Percentiles rank a stretch among this genome's conserved stretches.
Evolutionary conservation across 345 rosid species (phyloP).

Genomic region (Sisymbrium irio): DNA sequence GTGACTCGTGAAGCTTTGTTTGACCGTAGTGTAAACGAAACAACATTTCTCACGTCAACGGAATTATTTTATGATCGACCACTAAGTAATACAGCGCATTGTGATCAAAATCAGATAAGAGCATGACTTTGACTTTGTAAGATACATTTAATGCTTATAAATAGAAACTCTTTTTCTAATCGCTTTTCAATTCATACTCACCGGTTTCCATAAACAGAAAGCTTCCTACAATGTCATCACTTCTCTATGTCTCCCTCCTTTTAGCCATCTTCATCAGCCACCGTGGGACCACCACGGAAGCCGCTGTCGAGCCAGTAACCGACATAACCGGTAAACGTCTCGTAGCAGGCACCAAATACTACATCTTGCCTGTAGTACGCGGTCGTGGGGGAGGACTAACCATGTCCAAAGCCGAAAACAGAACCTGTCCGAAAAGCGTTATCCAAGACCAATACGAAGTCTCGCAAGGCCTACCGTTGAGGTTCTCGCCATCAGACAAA

Average conservation of each 20-base stretch:
- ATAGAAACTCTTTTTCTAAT: neutral
- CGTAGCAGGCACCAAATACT: constrained; percentile 13
- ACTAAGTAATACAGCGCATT: constrained; percentile 7
- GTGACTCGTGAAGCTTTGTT: neutral
- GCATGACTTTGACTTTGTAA: neutral
- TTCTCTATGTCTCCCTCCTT: constrained; percentile 1
- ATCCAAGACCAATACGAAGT: constrained; percentile 28
- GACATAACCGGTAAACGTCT: constrained; percentile 20
- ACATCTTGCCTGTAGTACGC: constrained; percentile 35
- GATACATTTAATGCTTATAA: constrained; percentile 15
- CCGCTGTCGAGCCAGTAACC: constrained; percentile 16
- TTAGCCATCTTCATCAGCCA: constrained; percentile 15
- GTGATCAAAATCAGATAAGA: neutral
- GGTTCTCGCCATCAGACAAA: constrained; percentile 23
- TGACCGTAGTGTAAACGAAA: constrained; percentile 11
- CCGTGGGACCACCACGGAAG: constrained; percentile 10
- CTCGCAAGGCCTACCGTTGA: constrained; percentile 28
- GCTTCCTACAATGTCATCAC: constrained; percentile 15
- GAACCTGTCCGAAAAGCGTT: constrained; percentile 25
- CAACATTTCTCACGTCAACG: neutral
- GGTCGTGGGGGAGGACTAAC: constrained; percentile 37
- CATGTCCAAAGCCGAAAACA: constrained; percentile 7
- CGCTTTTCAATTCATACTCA: neutral
- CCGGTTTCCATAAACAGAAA: constrained; percentile 17
- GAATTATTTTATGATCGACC: neutral